These are phyloP conservation scores for Ceratobasidium sp. DNA, from an alignment of 1,284 basidiomycete species.

Conservation along the genomic window DNA sequence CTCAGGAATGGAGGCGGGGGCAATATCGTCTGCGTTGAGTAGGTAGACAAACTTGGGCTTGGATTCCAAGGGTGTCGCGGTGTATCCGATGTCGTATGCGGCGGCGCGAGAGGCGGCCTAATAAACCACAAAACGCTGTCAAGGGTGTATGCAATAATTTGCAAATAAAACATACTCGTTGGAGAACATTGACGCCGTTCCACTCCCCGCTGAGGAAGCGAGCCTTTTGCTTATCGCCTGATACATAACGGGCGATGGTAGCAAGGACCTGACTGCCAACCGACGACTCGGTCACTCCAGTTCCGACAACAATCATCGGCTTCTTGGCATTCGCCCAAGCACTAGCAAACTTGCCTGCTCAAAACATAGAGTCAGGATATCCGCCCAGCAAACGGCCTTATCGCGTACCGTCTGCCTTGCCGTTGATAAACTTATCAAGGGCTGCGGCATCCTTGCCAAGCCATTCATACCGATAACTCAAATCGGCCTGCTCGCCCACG, in stretches of 20 bases:
- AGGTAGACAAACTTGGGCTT: constrained; percentile 97
- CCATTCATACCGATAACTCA: constrained; percentile 92
- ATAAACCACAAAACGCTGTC: constrained; percentile 17
- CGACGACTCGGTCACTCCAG: constrained; percentile 83
- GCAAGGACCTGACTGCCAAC: constrained; percentile 85
- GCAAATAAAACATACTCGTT: constrained; percentile 67
- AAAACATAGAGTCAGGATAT: not conserved
- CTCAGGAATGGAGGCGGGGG: constrained; percentile 88
- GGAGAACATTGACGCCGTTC: constrained; percentile 95
- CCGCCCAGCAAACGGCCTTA: too few species aligned
- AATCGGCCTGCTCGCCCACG: constrained; percentile 91
- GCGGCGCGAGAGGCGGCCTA: constrained; percentile 90
- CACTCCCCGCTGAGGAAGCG: constrained; percentile 84
- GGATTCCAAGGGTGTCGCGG: constrained; percentile 68
- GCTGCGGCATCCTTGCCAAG: constrained; percentile 83
- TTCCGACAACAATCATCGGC: constrained; percentile 93
- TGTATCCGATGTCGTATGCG: constrained; percentile 94
- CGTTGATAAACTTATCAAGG: constrained; percentile 78
- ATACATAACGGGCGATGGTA: constrained; percentile 79
- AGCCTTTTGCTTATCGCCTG: constrained; percentile 70
- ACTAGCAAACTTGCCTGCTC: constrained; percentile 68
- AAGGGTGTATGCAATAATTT: not conserved
- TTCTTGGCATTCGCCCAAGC: constrained; percentile 92
- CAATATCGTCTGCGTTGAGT: constrained; percentile 93
- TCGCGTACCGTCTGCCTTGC: constrained; percentile 56